Base-by-base conservation (phyloP, 345 rosid genomes). In the Salix brachista region DNA sequence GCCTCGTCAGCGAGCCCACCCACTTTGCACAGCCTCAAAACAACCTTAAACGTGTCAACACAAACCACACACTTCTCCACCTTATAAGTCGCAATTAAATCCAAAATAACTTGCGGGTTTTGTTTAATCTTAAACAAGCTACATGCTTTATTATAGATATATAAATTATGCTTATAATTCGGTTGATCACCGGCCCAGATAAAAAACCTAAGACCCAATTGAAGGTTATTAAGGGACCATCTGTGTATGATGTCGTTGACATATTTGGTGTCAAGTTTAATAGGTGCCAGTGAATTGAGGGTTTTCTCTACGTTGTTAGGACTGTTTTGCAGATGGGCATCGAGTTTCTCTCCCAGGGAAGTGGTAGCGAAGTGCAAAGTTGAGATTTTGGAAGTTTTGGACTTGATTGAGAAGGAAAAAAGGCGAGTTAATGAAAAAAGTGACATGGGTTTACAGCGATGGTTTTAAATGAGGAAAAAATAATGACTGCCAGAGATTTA, bases 151-250 rank as follows among this genome's bases (percentile, higher is more conserved):
- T 79, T 50, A 67, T 90, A 91, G 91, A 84, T 82, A 67, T 79
- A 90, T 21, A 85, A 74, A 79, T 90, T 89, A 82, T 93, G 97
- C 82, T 92, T 86, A 65, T 87, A 89, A 41, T 79, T 81, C 1
- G 92, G 82, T 64, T 88, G 97, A 19, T 77, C 84, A 82, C 93
- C 97, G 32, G 94, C 89, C 99, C 94, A 91, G 12, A 95, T 65
- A 66, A 93, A 93, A 75, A 95, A 95, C 65, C 94, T 83, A 65
- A 95, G 87, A 85, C 92, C 97, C 83, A 72, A 48, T 4, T 80
- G 83, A 70, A 83, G 75, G n/a, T 88, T 84, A 72, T 65, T 82
- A 10, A 77, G 48, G 48, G 83, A 39, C 80, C 89, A 89, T 75
- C 88, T 89, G 65, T 37, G 69, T 5, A 91, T 64, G 21, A 95